Percentiles rank a stretch among this genome's conserved stretches.
These are phyloP conservation scores for Pichia norvegensis DNA, from an alignment of 1,139 yeast species.

Conservation along the genomic window DNA sequence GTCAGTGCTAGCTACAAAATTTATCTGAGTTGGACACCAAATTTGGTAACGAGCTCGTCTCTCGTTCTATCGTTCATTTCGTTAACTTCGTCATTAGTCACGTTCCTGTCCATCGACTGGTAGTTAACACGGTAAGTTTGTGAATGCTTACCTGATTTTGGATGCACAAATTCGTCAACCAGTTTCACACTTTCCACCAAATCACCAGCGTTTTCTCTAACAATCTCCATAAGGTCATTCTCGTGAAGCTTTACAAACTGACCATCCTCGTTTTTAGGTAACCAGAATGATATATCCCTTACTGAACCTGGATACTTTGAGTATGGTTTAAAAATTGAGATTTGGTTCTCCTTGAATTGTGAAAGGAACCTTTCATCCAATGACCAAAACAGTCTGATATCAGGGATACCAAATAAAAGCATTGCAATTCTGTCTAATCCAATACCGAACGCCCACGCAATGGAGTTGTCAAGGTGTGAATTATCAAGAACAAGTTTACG, in stretches of 20 bases:
- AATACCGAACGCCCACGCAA: constrained; percentile 97
- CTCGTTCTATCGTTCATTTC: constrained; percentile 59
- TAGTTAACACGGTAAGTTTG: constrained; percentile 86
- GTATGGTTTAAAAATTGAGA: constrained; percentile 75
- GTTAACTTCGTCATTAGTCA: constrained; percentile 78
- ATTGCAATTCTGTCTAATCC: constrained; percentile 95
- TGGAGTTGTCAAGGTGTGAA: constrained; percentile 55
- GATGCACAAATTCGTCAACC: constrained; percentile 78
- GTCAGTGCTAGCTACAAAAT: too few species aligned
- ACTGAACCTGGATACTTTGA: constrained; percentile 84
- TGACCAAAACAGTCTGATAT: constrained; percentile 90
- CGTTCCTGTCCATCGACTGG: constrained; percentile 91
- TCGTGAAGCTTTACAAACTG: constrained; percentile 46
- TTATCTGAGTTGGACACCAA: constrained; percentile 56
- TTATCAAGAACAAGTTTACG: constrained; percentile 68
- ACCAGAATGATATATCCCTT: constrained; percentile 91
- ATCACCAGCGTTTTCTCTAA: constrained; percentile 78
- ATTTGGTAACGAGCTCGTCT: constrained; percentile 41
- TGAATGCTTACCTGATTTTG: constrained; percentile 67
- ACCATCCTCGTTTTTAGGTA: constrained; percentile 36
- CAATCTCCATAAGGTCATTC: constrained; percentile 91
- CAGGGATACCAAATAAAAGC: constrained; percentile 92
- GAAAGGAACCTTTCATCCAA: constrained; percentile 64
- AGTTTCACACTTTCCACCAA: constrained; percentile 77
- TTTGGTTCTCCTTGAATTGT: constrained; percentile 62